Evolutionary conservation across 2,329 filamentous ascomycete genomes (phyloP).

Genomic region (Fusarium guadeloupense): DNA sequence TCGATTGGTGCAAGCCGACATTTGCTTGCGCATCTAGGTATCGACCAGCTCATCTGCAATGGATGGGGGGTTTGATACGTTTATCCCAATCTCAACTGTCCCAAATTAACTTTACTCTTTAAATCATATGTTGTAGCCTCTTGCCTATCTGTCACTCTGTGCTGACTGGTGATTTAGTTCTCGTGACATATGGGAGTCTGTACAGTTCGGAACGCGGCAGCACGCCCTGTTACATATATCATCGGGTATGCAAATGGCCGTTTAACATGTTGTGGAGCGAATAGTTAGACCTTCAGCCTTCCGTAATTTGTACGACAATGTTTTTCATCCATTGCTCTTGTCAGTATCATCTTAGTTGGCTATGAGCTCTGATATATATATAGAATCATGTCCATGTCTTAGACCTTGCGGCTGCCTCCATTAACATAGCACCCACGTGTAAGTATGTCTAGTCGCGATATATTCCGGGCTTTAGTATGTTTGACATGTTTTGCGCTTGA

Average conservation of each 20-base stretch:
- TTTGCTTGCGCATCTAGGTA: no score
- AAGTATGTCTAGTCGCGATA: background rate
- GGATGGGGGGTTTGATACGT: no score
- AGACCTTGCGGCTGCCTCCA: background rate
- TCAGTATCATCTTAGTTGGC: background rate
- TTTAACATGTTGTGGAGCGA: slow-evolving; percentile 8
- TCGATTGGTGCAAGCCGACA: no score
- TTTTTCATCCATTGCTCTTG: background rate
- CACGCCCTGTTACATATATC: slow-evolving; percentile 7
- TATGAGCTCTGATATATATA: background rate
- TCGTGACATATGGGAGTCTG: background rate
- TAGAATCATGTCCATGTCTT: background rate
- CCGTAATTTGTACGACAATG: slow-evolving; percentile 1
- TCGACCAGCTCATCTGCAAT: no score
- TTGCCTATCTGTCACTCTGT: background rate
- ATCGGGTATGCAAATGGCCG: slow-evolving; percentile 19
- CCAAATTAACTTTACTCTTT: no score
- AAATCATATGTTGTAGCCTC: background rate
- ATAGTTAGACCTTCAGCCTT: background rate
- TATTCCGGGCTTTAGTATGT: background rate
- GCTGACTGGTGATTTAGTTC: background rate
- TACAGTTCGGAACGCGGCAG: slow-evolving; percentile 5
- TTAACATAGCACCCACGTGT: background rate
- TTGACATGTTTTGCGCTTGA: background rate
- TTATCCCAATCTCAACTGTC: no score